Base-by-base conservation (phyloP, 176 grass and related monocot genomes). In the Bonia amplexicaulis region DNA sequence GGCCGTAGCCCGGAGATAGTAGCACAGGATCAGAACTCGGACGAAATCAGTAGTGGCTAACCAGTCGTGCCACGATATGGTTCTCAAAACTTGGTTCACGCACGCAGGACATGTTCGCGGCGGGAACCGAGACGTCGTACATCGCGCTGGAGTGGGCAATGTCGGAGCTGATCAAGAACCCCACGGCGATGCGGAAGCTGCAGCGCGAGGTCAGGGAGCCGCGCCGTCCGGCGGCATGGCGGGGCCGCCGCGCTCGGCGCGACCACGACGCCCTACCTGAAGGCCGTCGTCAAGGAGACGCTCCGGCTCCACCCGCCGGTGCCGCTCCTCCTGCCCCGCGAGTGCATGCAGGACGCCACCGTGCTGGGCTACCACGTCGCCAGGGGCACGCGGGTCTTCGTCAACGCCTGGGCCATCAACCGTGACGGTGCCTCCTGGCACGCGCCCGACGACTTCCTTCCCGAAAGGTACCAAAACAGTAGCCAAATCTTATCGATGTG, bases 401-500 rank as follows among this genome's bases (percentile, higher is more conserved):
- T 90, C 82, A 95, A 95, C 82, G 87, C 87, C 5, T 92, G 90
- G 80, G 93, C 90, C 54, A 60, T 92, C 39, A 55, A 62, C 65
- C 78, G 90, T 22, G 69, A 92, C 67, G 69, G 85, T 5, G 66
- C 48, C 69, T 87, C 81, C 44, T 94, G 92, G 92, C 9, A 9
- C n/a, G 23, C 61, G 76, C 69, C 92, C 1, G 81, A 89, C 1
- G 84, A 89, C 4, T 92, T 94, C 45, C 12, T 10, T 0, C 87
- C 81, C 1, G 89, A 92, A 59, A 82, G 92, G 59, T 85, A 37
- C 22, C 40, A 26, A 71, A 23, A 46, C 25, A 12, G 2, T n/a
- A n/a, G 8, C 55, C 20, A 10, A 58, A 58, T 61, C n/a, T 25
- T 12, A 10, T 25, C 3, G 9, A 12, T 25, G 11, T 12, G 57